Base-by-base conservation (phyloP, 345 rosid genomes). In the Lagerstroemia speciosa region DNA sequence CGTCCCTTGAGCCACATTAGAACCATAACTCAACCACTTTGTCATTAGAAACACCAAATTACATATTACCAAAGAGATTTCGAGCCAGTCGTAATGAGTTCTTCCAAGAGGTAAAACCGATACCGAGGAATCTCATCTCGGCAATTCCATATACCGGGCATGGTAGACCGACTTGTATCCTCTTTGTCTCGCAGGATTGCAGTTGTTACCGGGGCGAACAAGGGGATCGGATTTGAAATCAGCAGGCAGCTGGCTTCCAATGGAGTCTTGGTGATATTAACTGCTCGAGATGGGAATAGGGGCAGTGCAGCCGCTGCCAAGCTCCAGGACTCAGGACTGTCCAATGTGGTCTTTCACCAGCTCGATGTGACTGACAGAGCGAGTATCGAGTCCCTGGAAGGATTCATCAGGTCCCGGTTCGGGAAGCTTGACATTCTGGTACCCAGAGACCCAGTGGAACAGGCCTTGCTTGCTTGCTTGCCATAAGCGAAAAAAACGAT, bases 181-280 rank as follows among this genome's bases (percentile, higher is more conserved):
- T 55, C 38, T 31, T 31, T 30, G 41, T 63, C 34, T 33, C 30
- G 15, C 60, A 71, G 75, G 69, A 41, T 71, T 33, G 75, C 78
- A 0, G 75, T 62, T 4, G 72, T 75, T 11, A 75, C 72, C 16
- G 78, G 78, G 14, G 78, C 60, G 5, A 75, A 75, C 64, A 75
- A 75, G 62, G 74, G 78, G 60, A 19, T 75, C 3, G 78, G 78
- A 11, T 41, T 71, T 14, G 78, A 71, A 68, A 71, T 67, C 30
- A 62, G 29, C 48, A 75, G 64, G 65, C 74, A 71, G n/a, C 65
- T 71, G 27, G 65, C 78, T 29, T 71, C 69, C 5, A 64, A 67
- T 40, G 72, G 67, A 12, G 48, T 76, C 33, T 33, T n/a, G 5
- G 75, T 75, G 24, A 40, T 75, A 17, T 64, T 75, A 34, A 71